phyloP scores from a whole-genome alignment of 2,329 filamentous ascomycete species.

The Ophiostoma piceae region DNA sequence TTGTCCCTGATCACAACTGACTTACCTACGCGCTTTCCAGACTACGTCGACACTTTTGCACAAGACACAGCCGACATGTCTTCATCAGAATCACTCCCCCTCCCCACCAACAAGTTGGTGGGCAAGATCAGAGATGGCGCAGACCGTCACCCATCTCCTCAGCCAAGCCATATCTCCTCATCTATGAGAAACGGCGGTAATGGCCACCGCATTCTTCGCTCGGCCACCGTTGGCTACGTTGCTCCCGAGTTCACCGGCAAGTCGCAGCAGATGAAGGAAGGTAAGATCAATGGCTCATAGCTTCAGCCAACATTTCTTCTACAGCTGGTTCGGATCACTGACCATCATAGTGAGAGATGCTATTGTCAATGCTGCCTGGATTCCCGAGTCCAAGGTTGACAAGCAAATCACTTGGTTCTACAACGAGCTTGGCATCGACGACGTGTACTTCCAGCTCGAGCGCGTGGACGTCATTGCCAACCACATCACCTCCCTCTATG shows the following conservation, averaged over 20 bases:
- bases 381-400: constrained; percentile 76
- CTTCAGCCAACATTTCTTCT: not conserved
- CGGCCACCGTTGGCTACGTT: constrained; percentile 88
- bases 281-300: constrained; percentile 41
- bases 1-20: constrained; percentile 35
- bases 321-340: not conserved
- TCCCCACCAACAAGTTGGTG: constrained; percentile 31
- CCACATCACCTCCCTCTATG: constrained; percentile 93
- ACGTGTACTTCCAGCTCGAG: constrained; percentile 96
- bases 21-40: constrained; percentile 34
- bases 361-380: constrained; percentile 75
- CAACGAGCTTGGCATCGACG: constrained; percentile 88
- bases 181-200: constrained; percentile 50
- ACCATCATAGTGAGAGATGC: constrained; percentile 64
- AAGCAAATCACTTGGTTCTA: constrained; percentile 95
- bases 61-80: constrained; percentile 34
- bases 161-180: constrained; percentile 79
- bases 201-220: constrained; percentile 71
- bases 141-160: constrained; percentile 71
- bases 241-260: constrained; percentile 93
- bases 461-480: constrained; percentile 79
- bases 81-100: constrained; percentile 27
- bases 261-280: constrained; percentile 78
- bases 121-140: constrained; percentile 33
- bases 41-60: constrained; percentile 34